Evolutionary conservation across 345 rosid genomes (phyloP).

Genomic region (Hibiscus mutabilis): DNA sequence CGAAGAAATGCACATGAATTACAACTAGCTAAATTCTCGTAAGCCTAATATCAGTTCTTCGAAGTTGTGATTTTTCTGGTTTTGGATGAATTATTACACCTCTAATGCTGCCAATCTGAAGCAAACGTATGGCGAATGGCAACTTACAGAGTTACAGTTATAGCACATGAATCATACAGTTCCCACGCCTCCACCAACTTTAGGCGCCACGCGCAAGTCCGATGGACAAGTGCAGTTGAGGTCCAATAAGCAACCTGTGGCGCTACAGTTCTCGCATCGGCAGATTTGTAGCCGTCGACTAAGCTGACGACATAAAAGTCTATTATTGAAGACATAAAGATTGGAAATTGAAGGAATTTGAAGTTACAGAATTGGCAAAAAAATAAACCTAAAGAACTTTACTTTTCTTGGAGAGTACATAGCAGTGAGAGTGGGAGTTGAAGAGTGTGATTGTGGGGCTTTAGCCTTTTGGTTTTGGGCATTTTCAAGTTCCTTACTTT

Average conservation of each 20-base stretch:
- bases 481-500: neutral
- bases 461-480: neutral
- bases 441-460: neutral
- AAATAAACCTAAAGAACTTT: conserved; percentile 15
- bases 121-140: neutral
- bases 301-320: conserved; percentile 82
- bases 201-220: conserved; percentile 44
- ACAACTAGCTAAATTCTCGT: neutral
- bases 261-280: conserved; percentile 65
- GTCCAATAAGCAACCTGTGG: conserved; percentile 82
- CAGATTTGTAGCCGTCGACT: conserved; percentile 70
- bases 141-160: no score
- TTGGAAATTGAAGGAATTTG: neutral
- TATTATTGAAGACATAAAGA: conserved; percentile 11
- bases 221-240: conserved; percentile 73
- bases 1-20: neutral
- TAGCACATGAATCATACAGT: no score
- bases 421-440: neutral
- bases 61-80: neutral
- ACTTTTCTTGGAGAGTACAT: conserved; percentile 20
- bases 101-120: neutral
- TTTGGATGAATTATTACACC: neutral
- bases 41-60: neutral
- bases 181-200: conserved; percentile 26
- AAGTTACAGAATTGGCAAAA: conserved; percentile 2